Evolutionary conservation across 108 stramenopile genomes (phyloP).

Genomic region (Parmales sp.): DNA sequence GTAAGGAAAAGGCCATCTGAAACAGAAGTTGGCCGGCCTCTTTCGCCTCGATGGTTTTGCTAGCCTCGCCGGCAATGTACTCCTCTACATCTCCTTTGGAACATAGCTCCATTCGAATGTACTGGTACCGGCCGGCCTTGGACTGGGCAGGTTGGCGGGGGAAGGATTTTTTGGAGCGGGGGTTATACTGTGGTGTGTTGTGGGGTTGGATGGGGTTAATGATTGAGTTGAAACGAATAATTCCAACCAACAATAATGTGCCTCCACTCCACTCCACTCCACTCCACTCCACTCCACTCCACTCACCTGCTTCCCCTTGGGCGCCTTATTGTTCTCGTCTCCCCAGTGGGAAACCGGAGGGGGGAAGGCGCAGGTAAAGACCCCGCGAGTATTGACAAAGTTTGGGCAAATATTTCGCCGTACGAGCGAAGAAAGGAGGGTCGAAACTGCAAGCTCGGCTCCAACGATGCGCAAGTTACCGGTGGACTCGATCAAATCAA

Average conservation of each 20-base stretch:
- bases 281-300: no score
- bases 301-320: conserved; percentile 43
- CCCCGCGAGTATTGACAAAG: conserved; percentile 71
- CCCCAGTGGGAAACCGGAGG: conserved; percentile 63
- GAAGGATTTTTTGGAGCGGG: background rate
- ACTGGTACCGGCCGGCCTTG: conserved; percentile 48
- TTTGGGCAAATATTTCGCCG: conserved; percentile 78
- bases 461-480: conserved; percentile 60
- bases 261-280: no score
- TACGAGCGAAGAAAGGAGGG: conserved; percentile 66
- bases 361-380: conserved; percentile 55
- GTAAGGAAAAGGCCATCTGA: conserved; percentile 87
- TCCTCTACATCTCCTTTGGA: conserved; percentile 83
- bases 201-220: no score
- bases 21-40: conserved; percentile 62
- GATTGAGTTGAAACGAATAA: no score
- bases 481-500: conserved; percentile 38
- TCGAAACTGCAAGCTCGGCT: conserved; percentile 77
- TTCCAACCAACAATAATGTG: no score
- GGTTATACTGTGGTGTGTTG: no score
- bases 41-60: conserved; percentile 25
- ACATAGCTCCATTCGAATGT: conserved; percentile 97
- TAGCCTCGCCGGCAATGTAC: conserved; percentile 53
- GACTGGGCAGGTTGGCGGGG: background rate
- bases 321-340: conserved; percentile 34